Evolutionary conservation across 441 rosid species (phyloP).

Genomic region (Theobroma grandiflorum): DNA sequence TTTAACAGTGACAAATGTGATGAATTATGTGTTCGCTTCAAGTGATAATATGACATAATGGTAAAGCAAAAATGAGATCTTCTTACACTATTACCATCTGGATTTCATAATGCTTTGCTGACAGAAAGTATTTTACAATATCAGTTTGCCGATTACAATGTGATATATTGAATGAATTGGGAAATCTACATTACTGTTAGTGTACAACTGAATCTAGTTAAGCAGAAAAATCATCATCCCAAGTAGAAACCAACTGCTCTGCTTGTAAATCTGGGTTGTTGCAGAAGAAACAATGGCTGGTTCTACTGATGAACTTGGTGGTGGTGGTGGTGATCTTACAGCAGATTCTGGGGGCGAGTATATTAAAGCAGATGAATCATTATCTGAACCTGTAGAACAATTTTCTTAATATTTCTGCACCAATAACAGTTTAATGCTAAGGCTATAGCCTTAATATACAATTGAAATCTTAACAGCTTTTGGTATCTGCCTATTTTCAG

Average conservation of each 20-base stretch:
- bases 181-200: neutral
- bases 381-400: conserved; percentile 28
- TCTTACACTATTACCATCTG: neutral
- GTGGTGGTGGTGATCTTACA: conserved; percentile 36
- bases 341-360: conserved; percentile 26
- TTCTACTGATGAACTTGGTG: conserved; percentile 29
- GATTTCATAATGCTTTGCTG: neutral
- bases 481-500: neutral
- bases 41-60: neutral
- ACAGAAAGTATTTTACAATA: neutral
- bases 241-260: conserved; percentile 27
- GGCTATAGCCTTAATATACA: neutral
- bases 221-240: conserved; percentile 30
- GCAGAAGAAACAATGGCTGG: conserved; percentile 33
- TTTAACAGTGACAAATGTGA: neutral
- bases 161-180: conserved; percentile 3
- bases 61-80: neutral
- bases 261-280: conserved; percentile 7
- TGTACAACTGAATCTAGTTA: conserved; percentile 8
- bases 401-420: neutral
- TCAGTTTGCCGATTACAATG: conserved; percentile 9
- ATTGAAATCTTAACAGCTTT: neutral
- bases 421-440: neutral
- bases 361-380: conserved; percentile 22
- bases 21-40: neutral